A percentile compares a stretch with the other conserved stretches of the same genome.
Conservation (phyloP, 108 stramenopile species). For the Skeletonema menzelii region DNA sequence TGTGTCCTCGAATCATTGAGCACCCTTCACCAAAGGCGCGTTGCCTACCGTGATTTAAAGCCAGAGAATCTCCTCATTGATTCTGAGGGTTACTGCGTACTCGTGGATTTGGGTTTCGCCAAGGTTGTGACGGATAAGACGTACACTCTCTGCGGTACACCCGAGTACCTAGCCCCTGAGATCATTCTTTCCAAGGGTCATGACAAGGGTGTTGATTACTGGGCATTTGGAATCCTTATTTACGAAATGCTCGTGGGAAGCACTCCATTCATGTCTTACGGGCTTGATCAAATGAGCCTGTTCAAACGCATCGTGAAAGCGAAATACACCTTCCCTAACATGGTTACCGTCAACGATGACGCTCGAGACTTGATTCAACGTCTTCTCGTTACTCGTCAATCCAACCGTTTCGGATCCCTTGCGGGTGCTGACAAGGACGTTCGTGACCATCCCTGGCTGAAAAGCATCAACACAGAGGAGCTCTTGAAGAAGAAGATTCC, state of each 20-base stretch:
- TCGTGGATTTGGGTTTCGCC: slow-evolving; percentile 99
- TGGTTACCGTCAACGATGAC: slow-evolving; percentile 77
- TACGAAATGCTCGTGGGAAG: slow-evolving; percentile 98
- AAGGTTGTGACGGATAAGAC: slow-evolving; percentile 96
- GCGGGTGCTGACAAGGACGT: slow-evolving; percentile 90
- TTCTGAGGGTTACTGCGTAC: slow-evolving; percentile 91
- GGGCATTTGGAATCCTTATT: slow-evolving; percentile 97
- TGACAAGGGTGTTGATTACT: slow-evolving; percentile 98
- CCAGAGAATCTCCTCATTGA: slow-evolving; percentile 94
- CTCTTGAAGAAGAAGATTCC: slow-evolving; percentile 81
- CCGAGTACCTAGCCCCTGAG: slow-evolving; percentile 99
- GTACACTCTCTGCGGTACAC: slow-evolving; percentile 97
- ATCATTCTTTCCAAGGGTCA: slow-evolving; percentile 98
- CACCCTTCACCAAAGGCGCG: slow-evolving; percentile 68
- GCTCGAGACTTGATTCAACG: slow-evolving; percentile 90
- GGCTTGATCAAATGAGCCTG: slow-evolving; percentile 92
- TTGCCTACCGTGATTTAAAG: slow-evolving; percentile 85
- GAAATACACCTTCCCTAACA: slow-evolving; percentile 88
- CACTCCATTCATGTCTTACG: slow-evolving; percentile 95
- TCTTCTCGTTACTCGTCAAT: slow-evolving; percentile 86
- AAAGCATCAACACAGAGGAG: slow-evolving; percentile 86
- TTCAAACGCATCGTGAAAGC: slow-evolving; percentile 96
- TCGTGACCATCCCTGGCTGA: slow-evolving; percentile 95
- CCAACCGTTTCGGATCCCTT: slow-evolving; percentile 88
- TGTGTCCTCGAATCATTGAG: slow-evolving; percentile 74